Evolutionary conservation across 768 basidiomycete genomes (phyloP), one percentile per base, ranked within the genome.

Genomic region (Kwoniella shandongensis): DNA sequence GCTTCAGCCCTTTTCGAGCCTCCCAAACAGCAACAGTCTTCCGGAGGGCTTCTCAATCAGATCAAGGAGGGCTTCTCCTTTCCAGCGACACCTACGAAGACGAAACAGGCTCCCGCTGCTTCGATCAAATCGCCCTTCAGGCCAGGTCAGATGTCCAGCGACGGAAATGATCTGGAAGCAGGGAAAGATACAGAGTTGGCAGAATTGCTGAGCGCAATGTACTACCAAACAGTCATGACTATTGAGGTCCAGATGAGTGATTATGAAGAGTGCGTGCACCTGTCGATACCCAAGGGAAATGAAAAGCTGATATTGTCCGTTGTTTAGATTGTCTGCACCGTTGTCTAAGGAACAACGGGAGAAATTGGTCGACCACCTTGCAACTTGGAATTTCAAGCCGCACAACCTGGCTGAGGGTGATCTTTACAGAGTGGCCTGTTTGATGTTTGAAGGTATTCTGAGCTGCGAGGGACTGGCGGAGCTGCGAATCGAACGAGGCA

Each of bases 311-410:
- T 8, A 18, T 32, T 40, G 20, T 13, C 20, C 18, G 29, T 41
- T 39, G 26, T 44, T 15, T 57, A 70, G 51, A 53, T 35, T 69
- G 51, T 51, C 73, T 57, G 84, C 82, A 47, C 79, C 81, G 15
- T 81, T 83, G 20, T 76, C 82, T 40, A 57, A 66, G 3, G 61
- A 69, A 18, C 68, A 74, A 45, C 83, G 89, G 59, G 72, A 75
- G 20, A 80, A 83, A 23, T 82, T 96, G 46, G 86, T 94, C 65
- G 73, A 78, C 20, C 79, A 81, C 0, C 81, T 96, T 13, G 85
- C 87, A 56, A 81, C 80, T 12, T 99, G 94, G 94, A 79, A 87
- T 62, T 99, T 97, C 73, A 88, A 96, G 71, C 92, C 94, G 3
- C 86, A 89, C 76, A 82, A 82, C 36, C 83, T 96, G 35, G 82